Conservation (phyloP, 108 stramenopile species). For the Cyclotella kingstonii region DNA sequence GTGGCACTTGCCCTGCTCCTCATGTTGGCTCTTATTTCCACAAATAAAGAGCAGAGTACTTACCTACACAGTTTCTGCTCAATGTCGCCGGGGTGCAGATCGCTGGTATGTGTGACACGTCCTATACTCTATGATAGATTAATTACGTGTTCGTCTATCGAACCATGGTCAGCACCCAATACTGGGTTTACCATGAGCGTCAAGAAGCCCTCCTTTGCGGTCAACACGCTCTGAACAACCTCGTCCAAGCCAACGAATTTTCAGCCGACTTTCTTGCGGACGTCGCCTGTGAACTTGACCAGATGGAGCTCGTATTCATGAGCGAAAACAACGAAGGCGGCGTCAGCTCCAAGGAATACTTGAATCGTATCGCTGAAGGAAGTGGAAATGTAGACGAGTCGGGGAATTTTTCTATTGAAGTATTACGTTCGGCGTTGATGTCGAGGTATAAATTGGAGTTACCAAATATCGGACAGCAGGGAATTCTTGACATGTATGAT, state of each 20-base stretch:
- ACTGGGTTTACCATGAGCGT: slow-evolving; percentile 89
- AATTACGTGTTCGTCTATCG: too few species aligned
- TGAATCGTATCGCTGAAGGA: slow-evolving; percentile 67
- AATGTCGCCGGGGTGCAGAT: too few species aligned
- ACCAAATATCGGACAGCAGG: slow-evolving; percentile 52
- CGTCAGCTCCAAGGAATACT: slow-evolving; percentile 63
- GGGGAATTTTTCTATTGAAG: slow-evolving; percentile 86
- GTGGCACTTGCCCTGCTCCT: too few species aligned
- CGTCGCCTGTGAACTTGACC: slow-evolving; percentile 81
- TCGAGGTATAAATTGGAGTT: slow-evolving; percentile 44
- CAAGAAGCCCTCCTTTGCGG: slow-evolving; percentile 87
- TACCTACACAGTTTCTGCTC: too few species aligned
- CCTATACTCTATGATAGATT: too few species aligned
- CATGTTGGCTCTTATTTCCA: too few species aligned
- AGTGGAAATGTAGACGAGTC: slow-evolving; percentile 72
- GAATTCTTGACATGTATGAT: slow-evolving; percentile 38
- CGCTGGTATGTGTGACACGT: too few species aligned
- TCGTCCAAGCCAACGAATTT: slow-evolving; percentile 72
- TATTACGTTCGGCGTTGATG: slow-evolving; percentile 64
- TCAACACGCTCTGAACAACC: slow-evolving; percentile 91
- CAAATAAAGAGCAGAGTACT: too few species aligned
- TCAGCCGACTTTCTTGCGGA: slow-evolving; percentile 64
- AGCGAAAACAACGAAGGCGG: slow-evolving; percentile 72
- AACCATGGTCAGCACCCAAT: slow-evolving; percentile 8
- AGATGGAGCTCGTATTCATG: slow-evolving; percentile 82